Evolutionary conservation across 2,329 filamentous ascomycete genomes (phyloP).

Genomic region (Talaromyces sp.): DNA sequence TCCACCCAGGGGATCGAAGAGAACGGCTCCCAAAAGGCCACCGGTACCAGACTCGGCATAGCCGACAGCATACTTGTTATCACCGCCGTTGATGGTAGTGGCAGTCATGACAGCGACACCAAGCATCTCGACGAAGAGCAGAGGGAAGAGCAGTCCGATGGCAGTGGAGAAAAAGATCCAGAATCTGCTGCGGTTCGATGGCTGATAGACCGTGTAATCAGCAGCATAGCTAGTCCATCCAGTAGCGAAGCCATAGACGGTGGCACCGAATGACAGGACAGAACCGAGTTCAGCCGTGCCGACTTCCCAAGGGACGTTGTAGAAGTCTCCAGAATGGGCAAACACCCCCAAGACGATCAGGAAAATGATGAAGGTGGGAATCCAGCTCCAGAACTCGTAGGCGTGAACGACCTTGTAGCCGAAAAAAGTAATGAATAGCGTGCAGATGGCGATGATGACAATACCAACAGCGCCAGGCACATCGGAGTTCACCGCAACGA

Average conservation of each 20-base stretch:
- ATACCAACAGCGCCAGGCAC: slow-evolving; percentile 72
- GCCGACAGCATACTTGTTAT: slow-evolving; percentile 54
- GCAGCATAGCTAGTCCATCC: slow-evolving; percentile 72
- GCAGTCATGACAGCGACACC: slow-evolving; percentile 68
- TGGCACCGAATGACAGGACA: slow-evolving; percentile 62
- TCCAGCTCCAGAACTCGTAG: slow-evolving; percentile 74
- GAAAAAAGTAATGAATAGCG: slow-evolving; percentile 67
- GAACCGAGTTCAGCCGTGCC: slow-evolving; percentile 59
- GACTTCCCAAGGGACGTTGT: slow-evolving; percentile 56
- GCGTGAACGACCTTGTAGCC: slow-evolving; percentile 71
- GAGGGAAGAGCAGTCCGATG: slow-evolving; percentile 64
- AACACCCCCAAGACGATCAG: slow-evolving; percentile 67
- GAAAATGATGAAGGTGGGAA: slow-evolving; percentile 69
- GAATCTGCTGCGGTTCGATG: slow-evolving; percentile 53
- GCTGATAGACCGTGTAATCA: slow-evolving; percentile 79
- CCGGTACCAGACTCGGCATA: slow-evolving; percentile 59
- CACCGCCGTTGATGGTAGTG: slow-evolving; percentile 51
- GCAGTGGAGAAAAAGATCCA: slow-evolving; percentile 69
- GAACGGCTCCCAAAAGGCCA: slow-evolving; percentile 62
- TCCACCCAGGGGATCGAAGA: slow-evolving; percentile 55
- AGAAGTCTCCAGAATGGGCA: slow-evolving; percentile 63
- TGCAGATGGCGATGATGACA: slow-evolving; percentile 66
- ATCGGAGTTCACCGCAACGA: slow-evolving; percentile 66
- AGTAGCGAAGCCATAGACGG: slow-evolving; percentile 65
- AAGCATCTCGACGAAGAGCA: slow-evolving; percentile 70